Evolutionary conservation across 805 yeast genomes (phyloP).

Genomic region (Metschnikowia aberdeeniae): DNA sequence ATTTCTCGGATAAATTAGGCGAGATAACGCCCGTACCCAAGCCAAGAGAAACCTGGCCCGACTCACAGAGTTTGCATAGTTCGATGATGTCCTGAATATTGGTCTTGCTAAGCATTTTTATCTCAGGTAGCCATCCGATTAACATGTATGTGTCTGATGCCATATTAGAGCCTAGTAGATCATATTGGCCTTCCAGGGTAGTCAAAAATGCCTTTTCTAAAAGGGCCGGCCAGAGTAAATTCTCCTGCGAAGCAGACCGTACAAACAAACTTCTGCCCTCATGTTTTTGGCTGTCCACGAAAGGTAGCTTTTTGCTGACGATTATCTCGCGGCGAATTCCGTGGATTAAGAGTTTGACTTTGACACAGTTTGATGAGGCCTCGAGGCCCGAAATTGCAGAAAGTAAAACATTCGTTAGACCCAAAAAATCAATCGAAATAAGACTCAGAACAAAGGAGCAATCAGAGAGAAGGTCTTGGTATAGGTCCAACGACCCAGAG

Average conservation of each 20-base stretch:
- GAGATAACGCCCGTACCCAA: conserved; percentile 61
- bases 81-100: conserved; percentile 16
- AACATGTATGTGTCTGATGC: conserved; percentile 63
- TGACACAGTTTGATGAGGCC: conserved; percentile 17
- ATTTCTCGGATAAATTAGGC: conserved; percentile 25
- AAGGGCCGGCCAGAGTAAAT: conserved; percentile 62
- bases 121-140: conserved; percentile 73
- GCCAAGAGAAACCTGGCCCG: conserved; percentile 48
- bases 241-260: conserved; percentile 29
- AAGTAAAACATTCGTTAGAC: conserved; percentile 12
- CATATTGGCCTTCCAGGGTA: conserved; percentile 53
- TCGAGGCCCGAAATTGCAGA: conserved; percentile 22
- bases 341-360: conserved; percentile 45
- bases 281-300: conserved; percentile 12
- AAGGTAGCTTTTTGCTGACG: conserved; percentile 47
- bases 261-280: conserved; percentile 29
- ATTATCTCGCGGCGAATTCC: conserved; percentile 48
- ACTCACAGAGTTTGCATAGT: conserved; percentile 24
- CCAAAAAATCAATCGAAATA: conserved; percentile 40
- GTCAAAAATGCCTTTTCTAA: conserved; percentile 73
- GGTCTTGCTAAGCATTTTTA: conserved; percentile 34
- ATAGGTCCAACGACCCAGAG: conserved; percentile 20
- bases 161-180: conserved; percentile 71
- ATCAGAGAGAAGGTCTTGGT: conserved; percentile 53
- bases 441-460: conserved; percentile 76